A percentile compares a stretch with the other conserved stretches of the same genome.
These are phyloP conservation scores for Dactylellina parvicollis DNA, from an alignment of 2,329 filamentous ascomycete genomes.

Conservation along the genomic window DNA sequence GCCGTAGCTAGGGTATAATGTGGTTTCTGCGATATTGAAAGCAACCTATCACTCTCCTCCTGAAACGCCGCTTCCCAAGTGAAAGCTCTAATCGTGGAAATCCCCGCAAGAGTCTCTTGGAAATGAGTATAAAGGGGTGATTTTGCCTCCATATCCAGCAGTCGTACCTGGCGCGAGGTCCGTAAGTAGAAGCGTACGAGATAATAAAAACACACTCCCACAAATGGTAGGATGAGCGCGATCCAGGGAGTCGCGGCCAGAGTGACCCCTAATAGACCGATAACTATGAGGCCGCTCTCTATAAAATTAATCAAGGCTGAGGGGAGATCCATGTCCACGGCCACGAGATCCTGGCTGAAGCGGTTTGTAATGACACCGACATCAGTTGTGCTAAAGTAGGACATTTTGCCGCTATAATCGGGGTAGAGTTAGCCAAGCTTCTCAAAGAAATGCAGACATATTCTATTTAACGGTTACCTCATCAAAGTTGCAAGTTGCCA, in stretches of 20 bases:
- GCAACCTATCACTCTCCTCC: conserved; percentile 52
- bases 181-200: conserved; percentile 62
- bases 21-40: conserved; percentile 60
- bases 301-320: conserved; percentile 14
- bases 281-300: conserved; percentile 4
- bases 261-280: conserved; percentile 3
- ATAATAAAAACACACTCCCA: conserved; percentile 56
- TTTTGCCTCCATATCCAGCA: conserved; percentile 63
- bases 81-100: conserved; percentile 54
- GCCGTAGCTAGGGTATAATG: conserved; percentile 60
- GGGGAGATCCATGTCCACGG: conserved; percentile 61
- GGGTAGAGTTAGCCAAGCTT: too few species aligned
- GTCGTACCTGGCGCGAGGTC: conserved; percentile 63
- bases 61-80: conserved; percentile 6
- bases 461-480: too few species aligned
- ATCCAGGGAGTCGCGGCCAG: conserved; percentile 48
- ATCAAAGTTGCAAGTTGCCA: not conserved
- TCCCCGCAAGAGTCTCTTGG: conserved; percentile 53
- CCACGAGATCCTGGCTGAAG: conserved; percentile 60
- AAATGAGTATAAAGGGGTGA: conserved; percentile 62
- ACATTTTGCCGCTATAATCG: conserved; percentile 46
- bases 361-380: conserved; percentile 60
- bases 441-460: too few species aligned
- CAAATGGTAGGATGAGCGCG: conserved; percentile 57
- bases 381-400: conserved; percentile 59